These are phyloP conservation scores for Lycium ferocissimum DNA, from an alignment of 257 asterid species.

Conservation along the genomic window DNA sequence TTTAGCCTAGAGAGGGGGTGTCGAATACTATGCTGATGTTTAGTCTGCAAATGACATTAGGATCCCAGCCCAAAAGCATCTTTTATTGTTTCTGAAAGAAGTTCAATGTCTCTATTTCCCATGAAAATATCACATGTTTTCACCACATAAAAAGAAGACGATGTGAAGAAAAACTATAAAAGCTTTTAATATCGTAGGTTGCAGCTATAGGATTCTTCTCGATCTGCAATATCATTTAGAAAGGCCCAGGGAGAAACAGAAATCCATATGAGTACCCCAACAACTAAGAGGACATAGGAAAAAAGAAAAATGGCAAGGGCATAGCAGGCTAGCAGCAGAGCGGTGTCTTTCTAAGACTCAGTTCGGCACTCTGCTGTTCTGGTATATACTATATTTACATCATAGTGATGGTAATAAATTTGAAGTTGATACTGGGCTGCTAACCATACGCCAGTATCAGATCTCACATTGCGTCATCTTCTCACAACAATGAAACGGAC, in stretches of 20 bases:
- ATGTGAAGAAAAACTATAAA: too few relatives aligned
- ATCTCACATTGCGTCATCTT: neutral
- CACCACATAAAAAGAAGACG: too few relatives aligned
- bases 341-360: neutral
- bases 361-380: neutral
- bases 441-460: neutral
- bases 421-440: neutral
- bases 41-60: too few relatives aligned
- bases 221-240: neutral
- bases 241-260: neutral
- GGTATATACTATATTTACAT: slow-evolving; percentile 15
- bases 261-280: neutral
- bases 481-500: slow-evolving; percentile 23
- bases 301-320: neutral
- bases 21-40: too few relatives aligned
- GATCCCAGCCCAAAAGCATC: too few relatives aligned
- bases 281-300: neutral
- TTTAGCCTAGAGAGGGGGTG: too few relatives aligned
- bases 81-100: too few relatives aligned
- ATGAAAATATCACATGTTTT: too few relatives aligned
- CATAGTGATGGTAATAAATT: neutral
- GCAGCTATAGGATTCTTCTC: neutral
- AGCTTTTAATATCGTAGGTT: too few relatives aligned
- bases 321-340: neutral
- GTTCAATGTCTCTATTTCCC: too few relatives aligned